Evolutionary conservation across 2,329 filamentous ascomycete genomes (phyloP).

Genomic region (Botrytis galanthina): DNA sequence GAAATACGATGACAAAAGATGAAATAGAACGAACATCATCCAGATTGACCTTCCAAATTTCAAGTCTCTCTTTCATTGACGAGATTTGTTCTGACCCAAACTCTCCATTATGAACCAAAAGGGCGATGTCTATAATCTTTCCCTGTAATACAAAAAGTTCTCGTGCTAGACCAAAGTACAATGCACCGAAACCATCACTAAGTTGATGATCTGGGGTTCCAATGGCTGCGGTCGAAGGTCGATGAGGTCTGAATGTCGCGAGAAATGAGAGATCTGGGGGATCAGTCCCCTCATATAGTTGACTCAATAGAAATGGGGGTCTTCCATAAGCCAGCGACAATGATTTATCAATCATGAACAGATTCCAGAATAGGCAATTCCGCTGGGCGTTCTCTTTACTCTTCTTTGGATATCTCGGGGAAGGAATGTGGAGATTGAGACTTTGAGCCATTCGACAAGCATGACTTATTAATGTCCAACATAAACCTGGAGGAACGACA

Average conservation of each 20-base stretch:
- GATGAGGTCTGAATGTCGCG: constrained; percentile 15
- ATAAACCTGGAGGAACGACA: constrained; percentile 23
- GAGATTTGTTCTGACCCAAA: neutral
- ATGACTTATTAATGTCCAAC: constrained; percentile 24
- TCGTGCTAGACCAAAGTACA: constrained; percentile 18
- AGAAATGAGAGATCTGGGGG: constrained; percentile 18
- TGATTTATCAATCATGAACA: constrained; percentile 25
- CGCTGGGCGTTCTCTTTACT: constrained; percentile 19
- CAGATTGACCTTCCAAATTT: neutral
- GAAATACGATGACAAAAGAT: neutral
- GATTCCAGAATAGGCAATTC: constrained; percentile 24
- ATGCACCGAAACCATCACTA: constrained; percentile 16
- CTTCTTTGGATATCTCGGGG: neutral
- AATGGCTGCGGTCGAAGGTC: neutral
- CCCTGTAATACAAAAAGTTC: constrained; percentile 22
- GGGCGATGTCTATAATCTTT: constrained; percentile 20
- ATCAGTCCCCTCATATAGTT: constrained; percentile 23
- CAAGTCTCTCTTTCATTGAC: neutral
- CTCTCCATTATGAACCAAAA: constrained; percentile 1
- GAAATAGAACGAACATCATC: neutral
- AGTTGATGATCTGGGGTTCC: neutral
- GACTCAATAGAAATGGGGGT: constrained; percentile 18
- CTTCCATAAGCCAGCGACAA: constrained; percentile 25
- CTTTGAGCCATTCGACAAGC: constrained; percentile 26
- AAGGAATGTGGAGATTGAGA: constrained; percentile 22